phyloP scores from a whole-genome alignment of 1,284 basidiomycete species.

The Bjerkandera adusta region DNA sequence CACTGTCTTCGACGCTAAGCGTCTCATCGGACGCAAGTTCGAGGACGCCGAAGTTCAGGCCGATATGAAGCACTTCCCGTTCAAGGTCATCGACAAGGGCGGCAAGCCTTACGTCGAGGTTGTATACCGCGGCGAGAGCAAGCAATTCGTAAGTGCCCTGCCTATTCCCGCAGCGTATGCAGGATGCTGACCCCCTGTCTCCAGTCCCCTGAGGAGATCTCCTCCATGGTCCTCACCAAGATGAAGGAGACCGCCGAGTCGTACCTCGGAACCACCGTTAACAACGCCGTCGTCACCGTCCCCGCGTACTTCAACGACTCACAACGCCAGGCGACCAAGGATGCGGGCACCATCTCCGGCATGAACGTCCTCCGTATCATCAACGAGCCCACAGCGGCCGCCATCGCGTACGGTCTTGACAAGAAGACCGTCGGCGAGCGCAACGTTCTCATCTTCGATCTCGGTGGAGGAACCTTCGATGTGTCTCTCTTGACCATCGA shows the following conservation, averaged over 20 bases:
- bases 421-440: constrained; percentile 87
- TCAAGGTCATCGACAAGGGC: constrained; percentile 81
- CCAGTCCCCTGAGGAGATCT: constrained; percentile 93
- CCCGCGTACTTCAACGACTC: constrained; percentile 99
- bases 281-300: constrained; percentile 91
- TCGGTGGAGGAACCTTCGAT: constrained; percentile 99
- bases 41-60: constrained; percentile 88
- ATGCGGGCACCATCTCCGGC: constrained; percentile 88
- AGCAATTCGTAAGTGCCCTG: constrained; percentile 79
- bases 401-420: constrained; percentile 93
- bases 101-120: constrained; percentile 91
- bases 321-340: constrained; percentile 94
- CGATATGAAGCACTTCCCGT: constrained; percentile 96
- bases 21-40: constrained; percentile 87
- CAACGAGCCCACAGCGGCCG: constrained; percentile 95
- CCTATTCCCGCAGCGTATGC: not conserved
- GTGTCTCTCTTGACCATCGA: constrained; percentile 97
- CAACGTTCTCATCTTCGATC: constrained; percentile 96
- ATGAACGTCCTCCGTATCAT: constrained; percentile 95
- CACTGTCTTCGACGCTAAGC: constrained; percentile 88
- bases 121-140: constrained; percentile 88
- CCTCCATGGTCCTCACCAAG: constrained; percentile 95
- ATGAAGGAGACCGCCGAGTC: constrained; percentile 99
- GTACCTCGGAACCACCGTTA: constrained; percentile 84
- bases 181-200: constrained; percentile 14